phyloP scores from a whole-genome alignment of 495 filamentous ascomycete genomes.

The Xylaria telfairii region DNA sequence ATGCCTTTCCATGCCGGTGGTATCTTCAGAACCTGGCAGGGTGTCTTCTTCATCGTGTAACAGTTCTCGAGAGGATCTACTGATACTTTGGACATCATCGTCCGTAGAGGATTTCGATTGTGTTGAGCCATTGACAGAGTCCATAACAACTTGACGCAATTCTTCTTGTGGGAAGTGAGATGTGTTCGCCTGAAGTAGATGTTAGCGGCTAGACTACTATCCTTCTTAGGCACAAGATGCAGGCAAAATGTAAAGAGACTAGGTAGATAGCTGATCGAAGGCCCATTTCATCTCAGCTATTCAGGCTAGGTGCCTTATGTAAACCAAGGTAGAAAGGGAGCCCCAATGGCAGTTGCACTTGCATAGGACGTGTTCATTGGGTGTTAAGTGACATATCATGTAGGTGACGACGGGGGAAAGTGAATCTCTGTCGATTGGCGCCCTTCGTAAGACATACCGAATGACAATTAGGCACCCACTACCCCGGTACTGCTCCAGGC shows the following conservation, averaged over 20 bases:
- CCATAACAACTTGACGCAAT: conserved; percentile 13
- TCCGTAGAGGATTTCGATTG: conserved; percentile 17
- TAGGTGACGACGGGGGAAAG: neutral
- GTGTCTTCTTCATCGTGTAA: neutral
- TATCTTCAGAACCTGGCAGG: conserved; percentile 11
- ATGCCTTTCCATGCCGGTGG: conserved; percentile 34
- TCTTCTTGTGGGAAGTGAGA: neutral
- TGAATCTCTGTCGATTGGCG: neutral
- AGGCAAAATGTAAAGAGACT: neutral
- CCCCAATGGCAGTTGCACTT: neutral
- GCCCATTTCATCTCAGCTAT: neutral
- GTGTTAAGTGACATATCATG: conserved; percentile 6
- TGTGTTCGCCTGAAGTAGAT: neutral
- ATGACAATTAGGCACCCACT: conserved; percentile 10
- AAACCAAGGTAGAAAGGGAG: neutral
- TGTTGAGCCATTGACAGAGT: conserved; percentile 22
- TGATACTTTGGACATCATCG: conserved; percentile 25
- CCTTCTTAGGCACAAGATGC: neutral
- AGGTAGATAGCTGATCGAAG: neutral
- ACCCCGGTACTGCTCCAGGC: neutral
- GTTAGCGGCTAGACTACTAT: conserved; percentile 6
- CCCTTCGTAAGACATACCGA: conserved; percentile 23
- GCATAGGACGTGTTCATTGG: neutral
- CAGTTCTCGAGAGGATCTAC: conserved; percentile 17
- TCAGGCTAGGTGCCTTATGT: neutral